Evolutionary conservation across 2,329 filamentous ascomycete species (phyloP).

Genomic region (Apiospora malaysiana): DNA sequence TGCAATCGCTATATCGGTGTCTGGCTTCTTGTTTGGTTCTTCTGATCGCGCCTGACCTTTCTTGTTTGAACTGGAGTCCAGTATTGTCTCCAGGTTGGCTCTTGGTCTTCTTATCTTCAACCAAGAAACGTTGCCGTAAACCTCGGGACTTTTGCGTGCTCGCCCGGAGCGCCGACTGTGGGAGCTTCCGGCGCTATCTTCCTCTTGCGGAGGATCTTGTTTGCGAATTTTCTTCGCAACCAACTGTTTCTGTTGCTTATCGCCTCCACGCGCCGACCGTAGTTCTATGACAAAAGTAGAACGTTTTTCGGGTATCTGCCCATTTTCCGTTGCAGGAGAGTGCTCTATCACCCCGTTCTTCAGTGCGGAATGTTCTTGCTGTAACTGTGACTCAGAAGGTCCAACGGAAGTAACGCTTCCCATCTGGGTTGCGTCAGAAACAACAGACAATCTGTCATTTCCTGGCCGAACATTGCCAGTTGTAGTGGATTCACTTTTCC

Average conservation of each 20-base stretch:
- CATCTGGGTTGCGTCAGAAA: not conserved
- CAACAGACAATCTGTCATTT: not conserved
- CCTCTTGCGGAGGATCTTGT: slow-evolving; percentile 6
- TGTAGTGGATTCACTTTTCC: not conserved
- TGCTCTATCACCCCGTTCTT: not conserved
- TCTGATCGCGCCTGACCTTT: not conserved
- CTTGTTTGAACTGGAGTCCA: not conserved
- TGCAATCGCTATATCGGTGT: not conserved
- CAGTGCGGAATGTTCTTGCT: not conserved
- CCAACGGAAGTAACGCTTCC: not conserved
- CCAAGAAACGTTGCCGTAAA: slow-evolving; percentile 25
- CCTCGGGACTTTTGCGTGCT: slow-evolving; percentile 28
- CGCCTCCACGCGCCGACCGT: not conserved
- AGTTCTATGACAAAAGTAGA: not conserved
- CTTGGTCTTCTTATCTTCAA: slow-evolving; percentile 23
- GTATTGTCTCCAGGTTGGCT: not conserved
- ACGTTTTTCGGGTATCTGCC: not conserved
- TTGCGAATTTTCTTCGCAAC: slow-evolving; percentile 17
- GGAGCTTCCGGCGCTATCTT: slow-evolving; percentile 20
- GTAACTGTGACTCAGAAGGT: not conserved
- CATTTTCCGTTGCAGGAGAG: not conserved
- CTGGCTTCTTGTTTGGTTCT: not conserved
- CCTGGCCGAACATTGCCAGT: not conserved
- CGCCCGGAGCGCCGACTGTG: slow-evolving; percentile 27
- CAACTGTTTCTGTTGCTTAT: slow-evolving; percentile 21